These are phyloP conservation scores for Chrysosphaeria jannelii DNA, from an alignment of 2,329 filamentous ascomycete genomes.

Conservation along the genomic window DNA sequence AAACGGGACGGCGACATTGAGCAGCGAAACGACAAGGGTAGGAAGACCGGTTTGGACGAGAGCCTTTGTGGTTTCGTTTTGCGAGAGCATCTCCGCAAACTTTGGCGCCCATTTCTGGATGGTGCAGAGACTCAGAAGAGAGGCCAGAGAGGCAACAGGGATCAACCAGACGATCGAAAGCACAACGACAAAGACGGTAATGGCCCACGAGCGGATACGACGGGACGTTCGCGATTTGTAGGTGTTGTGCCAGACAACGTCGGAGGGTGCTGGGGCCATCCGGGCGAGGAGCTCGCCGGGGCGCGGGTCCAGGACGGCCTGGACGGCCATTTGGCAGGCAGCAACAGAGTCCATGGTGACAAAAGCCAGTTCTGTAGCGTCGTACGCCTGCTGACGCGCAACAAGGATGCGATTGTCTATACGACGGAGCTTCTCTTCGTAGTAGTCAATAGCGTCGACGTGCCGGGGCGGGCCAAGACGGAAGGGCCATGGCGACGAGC, in stretches of 20 bases:
- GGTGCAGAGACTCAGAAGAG: conserved; percentile 50
- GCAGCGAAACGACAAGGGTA: conserved; percentile 54
- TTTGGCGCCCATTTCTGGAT: conserved; percentile 43
- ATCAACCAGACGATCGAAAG: conserved; percentile 73
- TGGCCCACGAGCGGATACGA: conserved; percentile 49
- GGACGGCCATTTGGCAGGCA: conserved; percentile 79
- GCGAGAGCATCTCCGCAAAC: conserved; percentile 33
- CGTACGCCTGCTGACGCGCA: conserved; percentile 46
- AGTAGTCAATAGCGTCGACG: conserved; percentile 83
- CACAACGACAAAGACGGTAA: conserved; percentile 57
- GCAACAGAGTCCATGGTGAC: conserved; percentile 94
- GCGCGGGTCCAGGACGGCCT: conserved; percentile 73
- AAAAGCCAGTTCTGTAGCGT: conserved; percentile 61
- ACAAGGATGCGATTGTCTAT: conserved; percentile 44
- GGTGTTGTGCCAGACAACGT: conserved; percentile 88
- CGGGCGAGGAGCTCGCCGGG: conserved; percentile 67
- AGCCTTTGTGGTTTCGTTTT: conserved; percentile 39
- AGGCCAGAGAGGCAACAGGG: conserved; percentile 50
- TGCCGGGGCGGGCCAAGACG: conserved; percentile 38
- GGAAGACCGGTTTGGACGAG: conserved; percentile 71
- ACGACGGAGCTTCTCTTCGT: conserved; percentile 53
- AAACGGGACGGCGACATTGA: conserved; percentile 76
- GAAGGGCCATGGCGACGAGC: no score
- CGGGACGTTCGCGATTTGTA: conserved; percentile 49
- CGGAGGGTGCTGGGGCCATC: conserved; percentile 59